These are phyloP conservation scores for Fusarium transvaalense DNA, from an alignment of 2,329 filamentous ascomycete genomes.

Conservation along the genomic window DNA sequence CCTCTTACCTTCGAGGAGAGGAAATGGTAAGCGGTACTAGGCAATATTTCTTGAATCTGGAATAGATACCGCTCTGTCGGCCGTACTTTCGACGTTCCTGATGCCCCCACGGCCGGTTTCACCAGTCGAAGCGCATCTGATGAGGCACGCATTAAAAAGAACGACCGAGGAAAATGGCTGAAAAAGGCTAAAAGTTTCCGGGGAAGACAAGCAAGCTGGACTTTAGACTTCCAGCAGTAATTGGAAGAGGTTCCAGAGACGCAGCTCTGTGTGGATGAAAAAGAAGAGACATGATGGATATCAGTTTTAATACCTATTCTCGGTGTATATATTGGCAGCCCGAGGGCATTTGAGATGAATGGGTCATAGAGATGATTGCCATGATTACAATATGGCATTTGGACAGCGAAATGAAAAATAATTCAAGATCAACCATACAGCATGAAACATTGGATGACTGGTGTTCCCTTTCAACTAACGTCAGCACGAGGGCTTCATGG, in stretches of 20 bases:
- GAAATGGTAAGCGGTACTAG: constrained; percentile 56
- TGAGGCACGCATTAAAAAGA: constrained; percentile 15
- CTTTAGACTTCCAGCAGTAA: not conserved
- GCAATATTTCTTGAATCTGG: constrained; percentile 16
- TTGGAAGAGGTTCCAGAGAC: not conserved
- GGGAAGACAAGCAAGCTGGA: not conserved
- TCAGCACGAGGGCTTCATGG: constrained; percentile 15
- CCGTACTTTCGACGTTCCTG: constrained; percentile 7
- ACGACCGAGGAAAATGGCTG: constrained; percentile 15
- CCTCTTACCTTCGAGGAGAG: constrained; percentile 77
- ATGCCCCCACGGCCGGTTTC: not conserved
- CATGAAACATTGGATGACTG: not conserved
- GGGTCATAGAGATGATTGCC: constrained; percentile 39
- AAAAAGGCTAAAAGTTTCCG: not conserved
- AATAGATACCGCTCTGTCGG: constrained; percentile 13
- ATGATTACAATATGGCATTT: constrained; percentile 39
- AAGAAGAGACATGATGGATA: constrained; percentile 42
- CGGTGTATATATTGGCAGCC: constrained; percentile 46
- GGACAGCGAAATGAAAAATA: constrained; percentile 37
- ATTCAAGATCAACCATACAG: constrained; percentile 4
- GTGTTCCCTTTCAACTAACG: not conserved
- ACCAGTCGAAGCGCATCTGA: constrained; percentile 5
- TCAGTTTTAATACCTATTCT: constrained; percentile 50
- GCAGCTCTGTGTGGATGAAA: constrained; percentile 21
- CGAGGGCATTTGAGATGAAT: constrained; percentile 39